Evolutionary conservation across 2,329 filamentous ascomycete genomes (phyloP).

Genomic region (Pseudogymnoascus destructans): DNA sequence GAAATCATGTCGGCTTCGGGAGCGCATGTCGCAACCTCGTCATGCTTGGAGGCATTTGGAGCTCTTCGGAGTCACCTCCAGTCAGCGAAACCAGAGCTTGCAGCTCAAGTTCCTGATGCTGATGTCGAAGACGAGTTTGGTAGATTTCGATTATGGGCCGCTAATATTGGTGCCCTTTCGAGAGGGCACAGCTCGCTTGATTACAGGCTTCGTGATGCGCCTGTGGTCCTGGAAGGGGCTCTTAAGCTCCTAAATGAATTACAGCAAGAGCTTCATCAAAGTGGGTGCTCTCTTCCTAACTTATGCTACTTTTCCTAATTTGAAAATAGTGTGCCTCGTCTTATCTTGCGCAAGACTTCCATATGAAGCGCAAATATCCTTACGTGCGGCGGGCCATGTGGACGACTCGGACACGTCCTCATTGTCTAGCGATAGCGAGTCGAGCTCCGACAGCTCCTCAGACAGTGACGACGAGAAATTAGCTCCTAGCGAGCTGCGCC

Average conservation of each 20-base stretch:
- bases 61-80: neutral
- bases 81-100: neutral
- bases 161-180: constrained; percentile 9
- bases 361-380: neutral
- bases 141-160: constrained; percentile 10
- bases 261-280: constrained; percentile 1
- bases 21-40: neutral
- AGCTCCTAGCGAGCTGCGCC: neutral
- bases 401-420: neutral
- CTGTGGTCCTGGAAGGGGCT: neutral
- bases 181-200: constrained; percentile 10
- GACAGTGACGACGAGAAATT: neutral
- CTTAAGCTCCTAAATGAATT: constrained; percentile 2
- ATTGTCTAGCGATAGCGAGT: constrained; percentile 2
- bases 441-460: neutral
- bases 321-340: neutral
- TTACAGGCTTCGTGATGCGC: constrained; percentile 7
- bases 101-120: neutral
- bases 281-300: neutral
- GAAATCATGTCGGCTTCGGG: neutral
- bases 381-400: neutral
- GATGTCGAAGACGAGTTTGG: constrained; percentile 9
- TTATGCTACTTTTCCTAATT: neutral
- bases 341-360: constrained; percentile 1
- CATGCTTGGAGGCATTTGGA: constrained; percentile 3